phyloP scores from a whole-genome alignment of 129 eudicot genomes.

The Helichrysum umbraculigerum region DNA sequence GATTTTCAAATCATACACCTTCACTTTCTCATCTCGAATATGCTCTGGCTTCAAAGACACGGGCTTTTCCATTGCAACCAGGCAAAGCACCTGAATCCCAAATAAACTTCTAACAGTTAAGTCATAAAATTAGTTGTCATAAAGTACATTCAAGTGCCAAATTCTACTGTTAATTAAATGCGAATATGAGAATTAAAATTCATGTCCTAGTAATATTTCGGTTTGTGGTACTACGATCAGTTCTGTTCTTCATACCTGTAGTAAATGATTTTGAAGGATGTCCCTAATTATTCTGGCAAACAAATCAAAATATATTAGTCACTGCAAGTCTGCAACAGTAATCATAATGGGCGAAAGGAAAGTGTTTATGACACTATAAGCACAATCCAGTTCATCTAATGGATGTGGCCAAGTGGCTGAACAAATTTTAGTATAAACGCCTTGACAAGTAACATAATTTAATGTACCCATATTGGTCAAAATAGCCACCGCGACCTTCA shows the following conservation, averaged over 20 bases:
- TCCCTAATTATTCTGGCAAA: slow-evolving; percentile 88
- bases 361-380: not conserved
- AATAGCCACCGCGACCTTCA: slow-evolving; percentile 98
- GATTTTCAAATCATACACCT: slow-evolving; percentile 47
- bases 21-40: slow-evolving; percentile 94
- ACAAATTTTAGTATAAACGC: not conserved
- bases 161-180: not conserved
- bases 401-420: not conserved
- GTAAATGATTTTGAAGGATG: slow-evolving; percentile 90
- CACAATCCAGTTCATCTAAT: not conserved
- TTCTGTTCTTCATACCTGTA: slow-evolving; percentile 59
- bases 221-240: not conserved
- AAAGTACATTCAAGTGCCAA: not conserved
- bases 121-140: not conserved
- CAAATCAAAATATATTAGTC: slow-evolving; percentile 10
- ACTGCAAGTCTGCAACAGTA: not conserved
- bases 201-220: not conserved
- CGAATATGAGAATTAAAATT: not conserved
- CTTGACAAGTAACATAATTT: slow-evolving; percentile 20
- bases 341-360: not conserved
- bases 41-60: slow-evolving; percentile 81
- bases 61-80: slow-evolving; percentile 94
- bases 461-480: slow-evolving; percentile 87
- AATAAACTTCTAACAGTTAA: not conserved
- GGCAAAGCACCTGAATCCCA: slow-evolving; percentile 70